phyloP scores from a whole-genome alignment of 352 stramenopile species.

The Phytophthora sansomeana region DNA sequence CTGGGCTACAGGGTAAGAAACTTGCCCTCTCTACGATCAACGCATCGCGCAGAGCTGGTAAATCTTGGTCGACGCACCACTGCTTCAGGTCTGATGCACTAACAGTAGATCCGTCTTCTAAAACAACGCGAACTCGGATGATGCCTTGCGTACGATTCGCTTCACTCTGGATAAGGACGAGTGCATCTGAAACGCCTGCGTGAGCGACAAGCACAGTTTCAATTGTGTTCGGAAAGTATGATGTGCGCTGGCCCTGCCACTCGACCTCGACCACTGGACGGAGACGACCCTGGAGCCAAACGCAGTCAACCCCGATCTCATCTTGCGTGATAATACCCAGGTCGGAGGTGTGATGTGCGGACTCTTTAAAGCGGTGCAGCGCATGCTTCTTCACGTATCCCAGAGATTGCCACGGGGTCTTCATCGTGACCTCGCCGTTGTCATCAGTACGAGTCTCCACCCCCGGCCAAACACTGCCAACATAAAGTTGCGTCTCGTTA shows the following conservation, averaged over 20 bases:
- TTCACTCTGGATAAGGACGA: constrained; percentile 56
- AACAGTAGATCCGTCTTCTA: constrained; percentile 29
- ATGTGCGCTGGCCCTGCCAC: constrained; percentile 36
- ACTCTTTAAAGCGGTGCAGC: constrained; percentile 52
- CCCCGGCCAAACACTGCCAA: constrained; percentile 75
- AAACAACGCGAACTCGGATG: constrained; percentile 47
- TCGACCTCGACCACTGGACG: constrained; percentile 48
- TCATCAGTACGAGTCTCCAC: constrained; percentile 56
- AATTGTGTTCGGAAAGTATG: constrained; percentile 46
- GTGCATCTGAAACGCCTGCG: constrained; percentile 56
- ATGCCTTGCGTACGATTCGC: constrained; percentile 16
- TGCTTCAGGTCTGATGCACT: constrained; percentile 44
- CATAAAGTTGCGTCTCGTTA: constrained; percentile 57
- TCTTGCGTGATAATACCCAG: constrained; percentile 47
- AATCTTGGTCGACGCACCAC: constrained; percentile 42
- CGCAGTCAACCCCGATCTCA: constrained; percentile 33
- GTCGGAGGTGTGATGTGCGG: constrained; percentile 66
- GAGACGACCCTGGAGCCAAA: constrained; percentile 80
- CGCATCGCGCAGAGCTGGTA: constrained; percentile 45
- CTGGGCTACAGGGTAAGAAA: constrained; percentile 81
- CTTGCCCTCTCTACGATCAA: constrained; percentile 65
- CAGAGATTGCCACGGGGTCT: constrained; percentile 81
- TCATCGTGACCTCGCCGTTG: constrained; percentile 73
- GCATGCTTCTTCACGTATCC: constrained; percentile 72
- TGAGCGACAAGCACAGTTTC: constrained; percentile 50